Conservation (phyloP, 768 basidiomycete genomes). For the Suillus fuscotomentosus region DNA sequence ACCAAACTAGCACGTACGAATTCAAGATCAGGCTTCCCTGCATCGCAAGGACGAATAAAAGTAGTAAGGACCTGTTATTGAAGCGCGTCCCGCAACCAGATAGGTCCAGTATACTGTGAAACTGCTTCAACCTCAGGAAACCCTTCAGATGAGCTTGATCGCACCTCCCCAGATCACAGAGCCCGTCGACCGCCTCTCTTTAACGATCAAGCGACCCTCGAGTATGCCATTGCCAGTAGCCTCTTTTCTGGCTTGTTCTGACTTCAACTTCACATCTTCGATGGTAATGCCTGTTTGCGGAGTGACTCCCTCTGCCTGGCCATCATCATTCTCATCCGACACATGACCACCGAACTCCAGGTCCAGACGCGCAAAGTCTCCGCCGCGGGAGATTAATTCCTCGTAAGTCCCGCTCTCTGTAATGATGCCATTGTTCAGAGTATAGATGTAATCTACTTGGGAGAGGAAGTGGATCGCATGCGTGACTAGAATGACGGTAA, state of each 20-base stretch:
- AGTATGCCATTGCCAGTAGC: conserved; percentile 59
- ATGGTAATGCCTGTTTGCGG: conserved; percentile 17
- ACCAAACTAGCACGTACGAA: conserved; percentile 70
- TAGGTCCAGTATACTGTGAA: conserved; percentile 57
- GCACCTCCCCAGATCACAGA: conserved; percentile 51
- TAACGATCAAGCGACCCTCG: conserved; percentile 64
- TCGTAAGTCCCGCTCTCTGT: conserved; percentile 51
- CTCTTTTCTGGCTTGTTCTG: conserved; percentile 29
- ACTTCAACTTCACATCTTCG: conserved; percentile 37
- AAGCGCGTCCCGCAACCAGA: conserved; percentile 52
- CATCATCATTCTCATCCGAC: conserved; percentile 30
- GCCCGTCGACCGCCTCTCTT: conserved; percentile 63
- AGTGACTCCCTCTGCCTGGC: conserved; percentile 21
- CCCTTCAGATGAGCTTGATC: conserved; percentile 8
- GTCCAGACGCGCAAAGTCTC: conserved; percentile 57
- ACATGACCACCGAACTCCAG: conserved; percentile 59
- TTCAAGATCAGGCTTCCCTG: conserved; percentile 61
- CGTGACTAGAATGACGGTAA: conserved; percentile 55
- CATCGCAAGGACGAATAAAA: conserved; percentile 53
- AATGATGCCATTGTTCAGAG: conserved; percentile 42
- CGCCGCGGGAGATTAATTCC: conserved; percentile 46
- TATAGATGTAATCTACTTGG: conserved; percentile 50
- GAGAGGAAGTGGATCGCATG: conserved; percentile 56
- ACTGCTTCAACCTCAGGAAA: background rate
- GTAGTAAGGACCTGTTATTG: conserved; percentile 48